Percentiles rank a stretch among this genome's conserved stretches.
phyloP scores from a whole-genome alignment of 768 basidiomycete genomes.

The Dendrothele bispora region DNA sequence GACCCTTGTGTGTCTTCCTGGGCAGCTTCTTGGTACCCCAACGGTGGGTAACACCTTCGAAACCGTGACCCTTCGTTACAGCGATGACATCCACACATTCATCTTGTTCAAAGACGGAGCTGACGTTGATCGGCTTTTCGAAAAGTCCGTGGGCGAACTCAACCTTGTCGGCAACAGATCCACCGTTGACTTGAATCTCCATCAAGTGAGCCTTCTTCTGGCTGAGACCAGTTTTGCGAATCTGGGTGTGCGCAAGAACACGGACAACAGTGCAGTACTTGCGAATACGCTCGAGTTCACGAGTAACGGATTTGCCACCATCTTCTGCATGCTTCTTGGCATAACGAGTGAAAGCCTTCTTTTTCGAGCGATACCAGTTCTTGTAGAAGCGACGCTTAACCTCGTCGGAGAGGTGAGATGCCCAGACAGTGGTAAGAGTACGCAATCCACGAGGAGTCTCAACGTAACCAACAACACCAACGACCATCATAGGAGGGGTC shows the following conservation, averaged over 20 bases:
- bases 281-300: slow-evolving; percentile 98
- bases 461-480: slow-evolving; percentile 99
- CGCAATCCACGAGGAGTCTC: slow-evolving; percentile 99
- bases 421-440: slow-evolving; percentile 98
- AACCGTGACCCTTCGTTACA: slow-evolving; percentile 99
- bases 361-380: slow-evolving; percentile 99
- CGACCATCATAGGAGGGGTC: slow-evolving; percentile 94
- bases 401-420: slow-evolving; percentile 96
- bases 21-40: slow-evolving; percentile 99
- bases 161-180: slow-evolving; percentile 94
- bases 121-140: slow-evolving; percentile 92
- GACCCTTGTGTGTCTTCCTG: slow-evolving; percentile 99
- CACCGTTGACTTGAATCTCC: slow-evolving; percentile 99
- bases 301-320: slow-evolving; percentile 84
- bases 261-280: slow-evolving; percentile 99
- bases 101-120: slow-evolving; percentile 90
- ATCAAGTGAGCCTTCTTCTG: slow-evolving; percentile 99
- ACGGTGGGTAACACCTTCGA: slow-evolving; percentile 98
- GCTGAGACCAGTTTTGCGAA: slow-evolving; percentile 94
- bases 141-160: slow-evolving; percentile 92
- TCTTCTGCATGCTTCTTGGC: slow-evolving; percentile 99
- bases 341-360: slow-evolving; percentile 99
- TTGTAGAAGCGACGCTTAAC: slow-evolving; percentile 99
- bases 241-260: slow-evolving; percentile 98
- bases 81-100: slow-evolving; percentile 96